These are phyloP conservation scores for Filobasidium uniguttulatum DNA, from an alignment of 1,284 basidiomycete species.

Conservation along the genomic window DNA sequence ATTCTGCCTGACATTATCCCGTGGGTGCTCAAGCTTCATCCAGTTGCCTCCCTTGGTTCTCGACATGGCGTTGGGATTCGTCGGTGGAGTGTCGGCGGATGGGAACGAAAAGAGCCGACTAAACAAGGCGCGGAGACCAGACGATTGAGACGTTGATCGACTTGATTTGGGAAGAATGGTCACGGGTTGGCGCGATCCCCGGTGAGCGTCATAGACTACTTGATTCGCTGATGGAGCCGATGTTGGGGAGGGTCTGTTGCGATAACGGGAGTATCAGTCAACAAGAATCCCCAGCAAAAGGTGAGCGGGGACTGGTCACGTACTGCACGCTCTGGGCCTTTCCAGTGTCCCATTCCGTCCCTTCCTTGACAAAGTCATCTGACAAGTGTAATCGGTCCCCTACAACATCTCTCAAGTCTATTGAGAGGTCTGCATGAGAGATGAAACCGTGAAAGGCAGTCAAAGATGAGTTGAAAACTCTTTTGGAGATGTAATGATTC, in stretches of 20 bases:
- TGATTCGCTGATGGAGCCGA: conserved; percentile 31
- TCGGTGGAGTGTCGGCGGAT: conserved; percentile 10
- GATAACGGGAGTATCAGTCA: background rate
- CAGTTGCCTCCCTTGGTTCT: too few relatives aligned
- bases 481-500: background rate
- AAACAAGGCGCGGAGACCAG: conserved; percentile 11
- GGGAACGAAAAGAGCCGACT: conserved; percentile 2
- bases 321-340: background rate
- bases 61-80: conserved; percentile 27
- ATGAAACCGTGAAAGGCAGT: background rate
- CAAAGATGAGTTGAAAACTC: background rate
- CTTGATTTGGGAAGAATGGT: conserved; percentile 9
- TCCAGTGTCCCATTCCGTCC: conserved; percentile 41
- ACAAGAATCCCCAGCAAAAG: background rate
- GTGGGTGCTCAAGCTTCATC: too few relatives aligned
- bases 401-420: conserved; percentile 81
- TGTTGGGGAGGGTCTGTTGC: conserved; percentile 5
- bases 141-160: background rate
- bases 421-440: conserved; percentile 51
- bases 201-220: conserved; percentile 26
- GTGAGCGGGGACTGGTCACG: conserved; percentile 18
- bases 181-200: conserved; percentile 17
- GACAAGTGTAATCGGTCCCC: conserved; percentile 81
- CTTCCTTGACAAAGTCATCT: conserved; percentile 71
- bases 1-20: conserved; percentile 21